phyloP scores from a whole-genome alignment of 257 asterid species.

The Solanum paucissectum region DNA sequence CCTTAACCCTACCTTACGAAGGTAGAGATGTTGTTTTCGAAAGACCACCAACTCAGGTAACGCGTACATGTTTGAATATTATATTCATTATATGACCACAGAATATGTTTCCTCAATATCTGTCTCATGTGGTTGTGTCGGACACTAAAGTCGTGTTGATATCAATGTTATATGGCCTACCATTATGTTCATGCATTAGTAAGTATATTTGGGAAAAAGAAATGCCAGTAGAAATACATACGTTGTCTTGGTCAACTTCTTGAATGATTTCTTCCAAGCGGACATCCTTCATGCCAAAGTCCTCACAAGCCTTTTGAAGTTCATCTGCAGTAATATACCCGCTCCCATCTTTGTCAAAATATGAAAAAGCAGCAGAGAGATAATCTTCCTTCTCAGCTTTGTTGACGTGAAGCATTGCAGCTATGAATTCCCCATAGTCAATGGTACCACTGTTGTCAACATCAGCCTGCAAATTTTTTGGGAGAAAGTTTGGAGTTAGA shows the following conservation, averaged over 20 bases:
- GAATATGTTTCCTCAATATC: background rate
- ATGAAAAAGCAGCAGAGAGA: conserved; percentile 19
- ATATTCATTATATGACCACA: background rate
- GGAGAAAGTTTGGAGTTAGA: background rate
- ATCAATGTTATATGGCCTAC: background rate
- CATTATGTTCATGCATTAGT: background rate
- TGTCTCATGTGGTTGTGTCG: background rate
- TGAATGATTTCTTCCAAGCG: conserved; percentile 20
- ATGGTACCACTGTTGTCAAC: conserved; percentile 20
- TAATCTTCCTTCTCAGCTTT: conserved; percentile 18
- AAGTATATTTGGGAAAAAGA: background rate
- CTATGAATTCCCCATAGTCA: conserved; percentile 24
- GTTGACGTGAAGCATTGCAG: conserved; percentile 15
- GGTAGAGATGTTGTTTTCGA: background rate
- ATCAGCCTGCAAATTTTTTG: conserved; percentile 10
- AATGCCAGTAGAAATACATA: conserved; percentile 1
- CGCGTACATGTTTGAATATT: background rate
- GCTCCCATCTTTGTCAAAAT: conserved; percentile 23
- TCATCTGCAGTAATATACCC: conserved; percentile 25
- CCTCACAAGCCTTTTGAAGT: conserved; percentile 19
- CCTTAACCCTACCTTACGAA: background rate
- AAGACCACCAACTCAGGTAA: background rate
- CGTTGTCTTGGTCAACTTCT: conserved; percentile 25
- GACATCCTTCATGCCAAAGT: conserved; percentile 16
- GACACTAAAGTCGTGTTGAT: background rate